Percentiles rank a stretch among this genome's conserved stretches.
phyloP scores from a whole-genome alignment of 805 yeast species.

The Ascoidea rubescens region DNA sequence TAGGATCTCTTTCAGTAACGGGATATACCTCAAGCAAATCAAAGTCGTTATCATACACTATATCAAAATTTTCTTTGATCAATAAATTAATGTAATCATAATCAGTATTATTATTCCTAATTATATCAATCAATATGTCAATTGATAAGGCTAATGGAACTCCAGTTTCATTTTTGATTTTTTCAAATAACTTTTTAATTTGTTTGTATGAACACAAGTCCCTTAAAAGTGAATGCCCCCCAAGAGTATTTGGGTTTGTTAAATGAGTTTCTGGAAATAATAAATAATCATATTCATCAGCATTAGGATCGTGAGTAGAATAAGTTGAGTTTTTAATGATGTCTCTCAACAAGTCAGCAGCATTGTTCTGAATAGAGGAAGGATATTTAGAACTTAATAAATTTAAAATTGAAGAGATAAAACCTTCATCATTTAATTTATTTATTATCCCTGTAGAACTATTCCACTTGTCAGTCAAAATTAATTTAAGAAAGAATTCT shows the following conservation, averaged over 20 bases:
- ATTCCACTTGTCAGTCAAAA: slow-evolving; percentile 87
- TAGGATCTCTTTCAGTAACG: slow-evolving; percentile 89
- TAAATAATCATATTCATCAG: slow-evolving; percentile 67
- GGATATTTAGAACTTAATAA: slow-evolving; percentile 53
- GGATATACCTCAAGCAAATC: slow-evolving; percentile 67
- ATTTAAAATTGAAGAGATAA: slow-evolving; percentile 63
- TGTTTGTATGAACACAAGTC: slow-evolving; percentile 71
- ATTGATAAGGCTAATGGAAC: slow-evolving; percentile 89
- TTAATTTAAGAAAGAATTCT: slow-evolving; percentile 77
- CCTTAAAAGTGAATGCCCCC: slow-evolving; percentile 89
- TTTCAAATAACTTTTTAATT: slow-evolving; percentile 50
- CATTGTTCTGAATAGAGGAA: slow-evolving; percentile 75
- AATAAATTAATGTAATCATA: slow-evolving; percentile 60
- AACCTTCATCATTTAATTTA: slow-evolving; percentile 51
- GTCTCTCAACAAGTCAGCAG: slow-evolving; percentile 90
- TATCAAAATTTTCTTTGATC: not conserved
- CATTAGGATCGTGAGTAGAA: slow-evolving; percentile 69
- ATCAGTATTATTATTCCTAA: slow-evolving; percentile 90
- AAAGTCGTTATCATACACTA: not conserved
- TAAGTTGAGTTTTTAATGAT: slow-evolving; percentile 70
- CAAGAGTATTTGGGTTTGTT: slow-evolving; percentile 18
- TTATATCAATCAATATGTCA: slow-evolving; percentile 85
- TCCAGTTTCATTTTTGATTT: slow-evolving; percentile 67
- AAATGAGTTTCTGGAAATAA: slow-evolving; percentile 10
- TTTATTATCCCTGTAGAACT: slow-evolving; percentile 79